These are phyloP conservation scores for Strobilomyces echinocephalus DNA, from an alignment of 768 basidiomycete genomes.

Conservation along the genomic window DNA sequence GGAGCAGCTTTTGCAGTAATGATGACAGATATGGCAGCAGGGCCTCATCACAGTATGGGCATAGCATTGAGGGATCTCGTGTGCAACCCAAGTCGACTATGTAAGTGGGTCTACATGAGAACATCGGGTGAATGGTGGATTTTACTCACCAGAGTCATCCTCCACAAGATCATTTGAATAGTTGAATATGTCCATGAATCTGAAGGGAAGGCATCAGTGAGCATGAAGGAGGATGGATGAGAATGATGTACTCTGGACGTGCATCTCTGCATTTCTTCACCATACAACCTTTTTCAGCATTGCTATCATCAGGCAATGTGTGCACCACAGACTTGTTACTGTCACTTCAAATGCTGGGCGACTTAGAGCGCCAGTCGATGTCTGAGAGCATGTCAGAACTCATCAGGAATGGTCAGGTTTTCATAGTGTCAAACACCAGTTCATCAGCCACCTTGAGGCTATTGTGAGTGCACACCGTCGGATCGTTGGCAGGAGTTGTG, in stretches of 20 bases:
- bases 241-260: slow-evolving; percentile 8
- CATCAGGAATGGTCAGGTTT: slow-evolving; percentile 53
- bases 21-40: slow-evolving; percentile 63
- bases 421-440: too few relatives aligned
- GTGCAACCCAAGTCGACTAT: slow-evolving; percentile 49
- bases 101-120: neutral
- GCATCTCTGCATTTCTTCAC: slow-evolving; percentile 34
- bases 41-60: slow-evolving; percentile 76
- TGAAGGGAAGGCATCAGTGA: slow-evolving; percentile 7
- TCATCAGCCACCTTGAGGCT: too few relatives aligned
- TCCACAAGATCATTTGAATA: slow-evolving; percentile 24
- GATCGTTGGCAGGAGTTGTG: too few relatives aligned
- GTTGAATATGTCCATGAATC: slow-evolving; percentile 5
- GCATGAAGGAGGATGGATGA: neutral
- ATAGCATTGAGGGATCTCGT: slow-evolving; percentile 63
- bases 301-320: slow-evolving; percentile 32
- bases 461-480: too few relatives aligned
- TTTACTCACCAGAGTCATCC: slow-evolving; percentile 40
- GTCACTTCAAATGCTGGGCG: slow-evolving; percentile 3
- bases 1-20: slow-evolving; percentile 50
- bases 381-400: slow-evolving; percentile 40
- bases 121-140: neutral
- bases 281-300: slow-evolving; percentile 21
- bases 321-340: slow-evolving; percentile 22
- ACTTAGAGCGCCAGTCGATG: slow-evolving; percentile 30